phyloP scores from a whole-genome alignment of 768 basidiomycete species.

The Coprinopsis marcescibilis region DNA sequence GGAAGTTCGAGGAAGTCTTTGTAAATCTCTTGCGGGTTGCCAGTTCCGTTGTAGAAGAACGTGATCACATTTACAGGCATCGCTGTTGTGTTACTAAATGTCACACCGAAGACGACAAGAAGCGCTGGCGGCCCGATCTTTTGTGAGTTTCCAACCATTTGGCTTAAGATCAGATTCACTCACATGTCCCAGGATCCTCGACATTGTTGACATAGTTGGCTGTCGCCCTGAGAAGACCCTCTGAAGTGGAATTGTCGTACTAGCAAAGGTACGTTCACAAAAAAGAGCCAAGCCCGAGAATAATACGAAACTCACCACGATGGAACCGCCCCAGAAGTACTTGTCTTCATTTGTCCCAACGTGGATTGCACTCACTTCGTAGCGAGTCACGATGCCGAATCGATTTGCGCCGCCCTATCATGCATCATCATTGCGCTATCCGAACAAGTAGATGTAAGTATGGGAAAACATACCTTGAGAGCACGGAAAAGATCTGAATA shows the following conservation, averaged over 20 bases:
- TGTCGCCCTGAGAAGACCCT: conserved; percentile 30
- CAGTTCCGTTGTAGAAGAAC: conserved; percentile 32
- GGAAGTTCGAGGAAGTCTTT: conserved; percentile 37
- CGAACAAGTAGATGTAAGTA: too few species aligned
- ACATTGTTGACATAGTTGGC: conserved; percentile 31
- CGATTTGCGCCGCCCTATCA: conserved; percentile 34
- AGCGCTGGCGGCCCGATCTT: not conserved
- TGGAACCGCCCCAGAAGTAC: conserved; percentile 32
- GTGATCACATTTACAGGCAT: conserved; percentile 21
- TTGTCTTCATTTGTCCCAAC: conserved; percentile 33
- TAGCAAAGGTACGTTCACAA: conserved; percentile 8
- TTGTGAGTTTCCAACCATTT: not conserved
- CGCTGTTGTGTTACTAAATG: conserved; percentile 18
- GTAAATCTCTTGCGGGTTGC: conserved; percentile 28
- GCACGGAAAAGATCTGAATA: conserved; percentile 39
- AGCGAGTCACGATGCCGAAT: conserved; percentile 41
- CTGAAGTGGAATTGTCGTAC: conserved; percentile 33
- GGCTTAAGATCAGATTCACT: conserved; percentile 3
- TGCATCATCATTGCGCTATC: not conserved
- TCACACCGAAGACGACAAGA: conserved; percentile 14
- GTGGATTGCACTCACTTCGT: conserved; percentile 33
- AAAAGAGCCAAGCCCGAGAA: not conserved
- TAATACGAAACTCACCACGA: conserved; percentile 24
- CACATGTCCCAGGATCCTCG: conserved; percentile 34
- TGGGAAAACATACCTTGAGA: conserved; percentile 22